Evolutionary conservation across 495 filamentous ascomycete genomes (phyloP).

Genomic region (Penicillium canescens): DNA sequence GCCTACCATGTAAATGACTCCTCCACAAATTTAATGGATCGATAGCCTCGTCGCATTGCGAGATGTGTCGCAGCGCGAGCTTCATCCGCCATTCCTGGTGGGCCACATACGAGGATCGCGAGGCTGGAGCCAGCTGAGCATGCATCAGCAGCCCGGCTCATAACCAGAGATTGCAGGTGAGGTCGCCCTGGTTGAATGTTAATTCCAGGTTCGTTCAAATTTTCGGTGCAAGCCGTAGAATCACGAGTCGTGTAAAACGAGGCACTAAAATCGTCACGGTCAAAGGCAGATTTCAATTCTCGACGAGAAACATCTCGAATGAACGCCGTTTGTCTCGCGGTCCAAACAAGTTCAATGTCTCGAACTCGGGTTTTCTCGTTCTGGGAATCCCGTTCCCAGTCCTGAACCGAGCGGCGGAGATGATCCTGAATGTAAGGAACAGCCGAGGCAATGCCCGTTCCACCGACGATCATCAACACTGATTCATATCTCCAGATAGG

Average conservation of each 20-base stretch:
- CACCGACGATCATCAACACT: slow-evolving; percentile 59
- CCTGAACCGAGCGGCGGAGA: slow-evolving; percentile 19
- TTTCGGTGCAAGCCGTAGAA: background rate
- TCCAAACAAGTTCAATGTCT: slow-evolving; percentile 43
- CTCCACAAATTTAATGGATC: slow-evolving; percentile 39
- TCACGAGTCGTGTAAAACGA: slow-evolving; percentile 35
- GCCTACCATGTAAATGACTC: slow-evolving; percentile 45
- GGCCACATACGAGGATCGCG: slow-evolving; percentile 52
- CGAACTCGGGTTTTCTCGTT: slow-evolving; percentile 20
- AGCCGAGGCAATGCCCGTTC: slow-evolving; percentile 58
- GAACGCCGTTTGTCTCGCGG: slow-evolving; percentile 37
- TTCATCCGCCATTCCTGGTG: slow-evolving; percentile 48
- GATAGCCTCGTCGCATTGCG: slow-evolving; percentile 34
- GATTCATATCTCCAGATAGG: slow-evolving; percentile 51
- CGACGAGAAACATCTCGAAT: slow-evolving; percentile 29
- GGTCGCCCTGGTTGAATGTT: slow-evolving; percentile 34
- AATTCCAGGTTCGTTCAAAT: slow-evolving; percentile 3
- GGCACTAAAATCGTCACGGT: slow-evolving; percentile 35
- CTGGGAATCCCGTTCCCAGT: background rate
- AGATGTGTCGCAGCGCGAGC: slow-evolving; percentile 41
- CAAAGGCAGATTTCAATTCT: slow-evolving; percentile 29
- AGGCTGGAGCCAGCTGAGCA: slow-evolving; percentile 24
- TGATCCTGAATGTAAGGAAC: slow-evolving; percentile 53
- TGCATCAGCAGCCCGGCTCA: slow-evolving; percentile 30
- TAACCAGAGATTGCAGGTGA: slow-evolving; percentile 32